These are phyloP conservation scores for Ustilago trichophora DNA, from an alignment of 1,284 basidiomycete species.

Conservation along the genomic window DNA sequence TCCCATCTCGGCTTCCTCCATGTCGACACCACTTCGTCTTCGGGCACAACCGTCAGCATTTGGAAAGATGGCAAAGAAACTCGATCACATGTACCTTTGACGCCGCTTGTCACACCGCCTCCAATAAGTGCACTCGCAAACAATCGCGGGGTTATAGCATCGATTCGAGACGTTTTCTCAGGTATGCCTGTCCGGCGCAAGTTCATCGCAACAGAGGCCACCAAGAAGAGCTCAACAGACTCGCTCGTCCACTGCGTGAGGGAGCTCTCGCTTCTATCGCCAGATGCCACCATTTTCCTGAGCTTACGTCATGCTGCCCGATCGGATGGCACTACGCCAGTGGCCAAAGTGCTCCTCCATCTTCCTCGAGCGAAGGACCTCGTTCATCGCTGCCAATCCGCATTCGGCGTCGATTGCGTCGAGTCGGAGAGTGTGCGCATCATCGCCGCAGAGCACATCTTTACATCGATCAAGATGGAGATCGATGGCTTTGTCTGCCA, in stretches of 20 bases:
- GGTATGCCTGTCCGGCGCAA: constrained; percentile 22
- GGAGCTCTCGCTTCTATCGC: constrained; percentile 15
- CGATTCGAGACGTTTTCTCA: constrained; percentile 19
- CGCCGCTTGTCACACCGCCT: neutral
- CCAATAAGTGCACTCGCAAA: neutral
- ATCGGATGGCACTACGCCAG: neutral
- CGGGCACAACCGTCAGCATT: neutral
- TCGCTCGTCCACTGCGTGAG: constrained; percentile 7
- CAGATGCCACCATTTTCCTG: constrained; percentile 3
- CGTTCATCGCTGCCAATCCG: constrained; percentile 6
- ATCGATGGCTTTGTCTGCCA: constrained; percentile 8
- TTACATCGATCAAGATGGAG: constrained; percentile 6
- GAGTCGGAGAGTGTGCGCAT: neutral
- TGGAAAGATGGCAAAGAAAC: constrained; percentile 10
- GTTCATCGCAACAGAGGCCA: constrained; percentile 10
- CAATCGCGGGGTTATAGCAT: constrained; percentile 4
- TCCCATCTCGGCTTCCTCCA: constrained; percentile 22
- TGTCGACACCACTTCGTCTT: neutral
- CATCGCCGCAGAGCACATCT: neutral
- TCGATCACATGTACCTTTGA: neutral
- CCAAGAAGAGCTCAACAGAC: neutral
- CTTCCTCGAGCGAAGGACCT: constrained; percentile 8
- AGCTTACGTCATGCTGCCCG: constrained; percentile 3
- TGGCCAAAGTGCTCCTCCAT: constrained; percentile 6
- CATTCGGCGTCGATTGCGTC: constrained; percentile 1